Base-by-base conservation (phyloP, 2,329 filamentous ascomycete genomes). In the Apiospora malaysiana region DNA sequence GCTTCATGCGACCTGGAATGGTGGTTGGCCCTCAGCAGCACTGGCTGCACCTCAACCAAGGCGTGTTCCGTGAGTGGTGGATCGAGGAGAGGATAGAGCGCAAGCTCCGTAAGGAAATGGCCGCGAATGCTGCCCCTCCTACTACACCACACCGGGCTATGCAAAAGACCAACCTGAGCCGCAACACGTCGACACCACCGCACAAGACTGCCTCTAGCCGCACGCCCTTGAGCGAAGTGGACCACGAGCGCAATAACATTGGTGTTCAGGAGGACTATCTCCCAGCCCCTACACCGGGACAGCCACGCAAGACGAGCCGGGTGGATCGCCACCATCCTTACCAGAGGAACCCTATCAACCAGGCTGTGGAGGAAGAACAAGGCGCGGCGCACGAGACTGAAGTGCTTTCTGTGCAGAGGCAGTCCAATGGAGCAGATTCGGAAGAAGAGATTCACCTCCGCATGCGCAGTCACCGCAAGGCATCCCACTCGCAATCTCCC, bases 1-100 rank as follows among this genome's bases (percentile, higher is more conserved):
- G 95, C 72, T 99, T 99, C 84, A 98, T 98, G 95, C 90, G 95
- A 71, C 96, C 96, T 0, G 96, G 96, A 69, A 99, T 99, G 96
- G 96, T 99, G 8, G 96, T 99, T 69, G 96, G 96, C 0, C 96
- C 96, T 49, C 96, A 99, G 80, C 96, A 99, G 83, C 96, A 99
- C 83, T 99, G 96, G 96, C 89, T 99, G 70, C 96, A 99, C 80
- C 89, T 99, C 73, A 98, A 99, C 84, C 96, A 99, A 83, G 93
- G 93, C 46, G 92, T 93, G 46, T 99, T 99, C 90, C 90, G 96
- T n/a, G 94, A 98, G 82, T 99, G 96, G 96, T 98, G 95, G 94
- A 89, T 96, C 78, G 94, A 94, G 83, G 93, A 95, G 83, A 93
- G 94, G 78, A 84, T 95, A 71, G 92, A 94, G 81, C 90, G 87